Evolutionary conservation across 2,329 filamentous ascomycete genomes (phyloP).

Genomic region (Pseudogymnoascus sp.): DNA sequence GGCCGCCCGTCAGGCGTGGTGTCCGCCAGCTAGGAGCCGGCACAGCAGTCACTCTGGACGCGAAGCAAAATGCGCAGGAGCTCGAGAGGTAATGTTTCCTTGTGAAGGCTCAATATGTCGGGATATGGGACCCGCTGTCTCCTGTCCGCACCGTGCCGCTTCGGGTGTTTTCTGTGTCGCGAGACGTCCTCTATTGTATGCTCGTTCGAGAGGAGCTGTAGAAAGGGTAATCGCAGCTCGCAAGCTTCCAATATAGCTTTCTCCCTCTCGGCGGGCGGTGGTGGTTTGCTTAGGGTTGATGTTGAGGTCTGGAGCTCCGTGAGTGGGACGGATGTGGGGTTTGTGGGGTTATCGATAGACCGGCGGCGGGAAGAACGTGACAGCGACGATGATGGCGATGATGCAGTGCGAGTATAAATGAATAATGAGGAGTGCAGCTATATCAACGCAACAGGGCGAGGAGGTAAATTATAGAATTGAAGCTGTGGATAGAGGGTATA

Average conservation of each 20-base stretch:
- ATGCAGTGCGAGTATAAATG: neutral
- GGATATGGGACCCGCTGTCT: neutral
- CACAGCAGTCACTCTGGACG: neutral
- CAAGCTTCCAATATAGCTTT: neutral
- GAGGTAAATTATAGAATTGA: neutral
- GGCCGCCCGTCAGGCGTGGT: conserved; percentile 5
- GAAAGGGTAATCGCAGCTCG: neutral
- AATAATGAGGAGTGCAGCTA: neutral
- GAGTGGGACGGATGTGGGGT: conserved; percentile 6
- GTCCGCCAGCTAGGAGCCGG: conserved; percentile 5
- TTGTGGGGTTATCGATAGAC: conserved; percentile 8
- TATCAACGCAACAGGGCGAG: neutral
- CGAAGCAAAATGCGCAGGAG: neutral
- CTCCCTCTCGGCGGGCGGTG: neutral
- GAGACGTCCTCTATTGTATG: neutral
- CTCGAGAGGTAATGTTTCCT: neutral
- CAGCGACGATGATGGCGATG: neutral
- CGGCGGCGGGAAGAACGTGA: conserved; percentile 3
- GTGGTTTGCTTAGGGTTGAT: conserved; percentile 3
- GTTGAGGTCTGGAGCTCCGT: neutral
- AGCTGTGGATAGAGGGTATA: neutral
- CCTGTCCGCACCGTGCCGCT: neutral
- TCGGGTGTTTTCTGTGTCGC: neutral
- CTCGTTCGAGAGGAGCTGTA: conserved; percentile 5
- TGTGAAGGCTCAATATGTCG: neutral